phyloP scores from a whole-genome alignment of 345 rosid genomes.

The Citrus reticulata region DNA sequence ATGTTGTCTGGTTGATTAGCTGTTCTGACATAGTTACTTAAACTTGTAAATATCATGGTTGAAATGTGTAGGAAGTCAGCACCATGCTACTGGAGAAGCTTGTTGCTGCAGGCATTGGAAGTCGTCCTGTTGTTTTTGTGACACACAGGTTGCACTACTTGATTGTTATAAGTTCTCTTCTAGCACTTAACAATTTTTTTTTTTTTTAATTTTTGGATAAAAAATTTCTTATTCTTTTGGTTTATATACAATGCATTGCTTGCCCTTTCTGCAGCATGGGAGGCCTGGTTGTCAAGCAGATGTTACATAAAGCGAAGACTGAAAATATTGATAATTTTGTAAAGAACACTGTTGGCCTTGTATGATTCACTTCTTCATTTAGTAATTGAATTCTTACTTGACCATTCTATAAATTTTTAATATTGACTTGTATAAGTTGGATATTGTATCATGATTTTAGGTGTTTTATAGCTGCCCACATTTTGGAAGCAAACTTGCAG shows the following conservation, averaged over 20 bases:
- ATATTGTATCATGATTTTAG: slow-evolving; percentile 34
- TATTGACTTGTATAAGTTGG: slow-evolving; percentile 10
- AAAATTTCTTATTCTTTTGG: background rate
- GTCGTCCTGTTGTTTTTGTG: slow-evolving; percentile 94
- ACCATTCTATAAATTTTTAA: background rate
- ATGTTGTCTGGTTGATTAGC: background rate
- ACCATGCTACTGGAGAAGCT: slow-evolving; percentile 73
- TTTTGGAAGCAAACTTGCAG: slow-evolving; percentile 97
- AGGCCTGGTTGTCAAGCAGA: slow-evolving; percentile 96
- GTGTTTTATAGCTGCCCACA: slow-evolving; percentile 98
- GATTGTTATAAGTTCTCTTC: background rate
- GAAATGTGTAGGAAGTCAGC: slow-evolving; percentile 77
- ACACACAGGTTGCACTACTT: slow-evolving; percentile 69
- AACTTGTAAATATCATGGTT: slow-evolving; percentile 7
- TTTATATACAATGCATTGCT: background rate
- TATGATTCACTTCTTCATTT: slow-evolving; percentile 44
- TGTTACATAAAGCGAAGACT: slow-evolving; percentile 74
- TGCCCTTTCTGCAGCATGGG: slow-evolving; percentile 68
- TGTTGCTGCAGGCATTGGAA: slow-evolving; percentile 88
- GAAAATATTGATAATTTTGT: slow-evolving; percentile 78
- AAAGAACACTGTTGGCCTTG: slow-evolving; percentile 86
- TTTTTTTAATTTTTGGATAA: too few relatives aligned
- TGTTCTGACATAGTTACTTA: background rate
- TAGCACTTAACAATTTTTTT: too few relatives aligned
- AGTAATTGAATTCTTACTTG: background rate